Evolutionary conservation across 257 asterid genomes (phyloP), one percentile per base, ranked within the genome.

Genomic region (Leptodermis oblonga): DNA sequence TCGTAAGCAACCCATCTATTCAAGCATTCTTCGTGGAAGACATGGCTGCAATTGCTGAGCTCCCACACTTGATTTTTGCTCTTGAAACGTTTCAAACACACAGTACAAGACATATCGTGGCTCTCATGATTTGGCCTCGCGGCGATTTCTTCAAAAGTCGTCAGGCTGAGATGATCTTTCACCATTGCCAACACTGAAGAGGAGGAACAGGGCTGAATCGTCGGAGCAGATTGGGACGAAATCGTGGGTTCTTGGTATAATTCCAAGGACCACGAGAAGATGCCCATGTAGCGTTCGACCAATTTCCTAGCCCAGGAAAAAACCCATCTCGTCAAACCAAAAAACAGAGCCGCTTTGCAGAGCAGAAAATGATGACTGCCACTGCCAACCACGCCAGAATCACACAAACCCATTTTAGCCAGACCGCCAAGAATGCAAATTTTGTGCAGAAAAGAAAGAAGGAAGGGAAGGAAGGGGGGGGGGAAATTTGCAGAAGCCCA

Each of bases 11-110:
- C 78, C 93, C 93, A 86, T 49, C 86, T 82, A 77, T 88, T 90
- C 2, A 88, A 84, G 49, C 93, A 88, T 34, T 79, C 79, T 64
- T 80, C 82, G 80, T 88, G 96, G 79, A 88, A 88, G 36, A 86
- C 91, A 75, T 88, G 93, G 76, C 85, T 77, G 79, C 96, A 88
- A 74, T 85, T 88, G 60, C 82, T 72, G 46, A 85, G 83, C 80
- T 89, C 89, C 86, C 82, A 86, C 49, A 89, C 86, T 30, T 83
- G 82, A 81, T 85, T 81, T 64, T 54, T 87, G 71, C 77, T 81
- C 76, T n/a, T 74, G 69, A 86, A 78, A 65, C 34, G 49, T 36
- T 85, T 76, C 79, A 89, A 65, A 77, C 93, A 89, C 20, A 89
- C 91, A 5, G 86, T 89, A 48, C 92, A 88, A 3, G 87, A 78